Percentiles rank a stretch among this genome's conserved stretches.
Evolutionary conservation across 768 basidiomycete genomes (phyloP).

Genomic region (Boletus rubescentipes): DNA sequence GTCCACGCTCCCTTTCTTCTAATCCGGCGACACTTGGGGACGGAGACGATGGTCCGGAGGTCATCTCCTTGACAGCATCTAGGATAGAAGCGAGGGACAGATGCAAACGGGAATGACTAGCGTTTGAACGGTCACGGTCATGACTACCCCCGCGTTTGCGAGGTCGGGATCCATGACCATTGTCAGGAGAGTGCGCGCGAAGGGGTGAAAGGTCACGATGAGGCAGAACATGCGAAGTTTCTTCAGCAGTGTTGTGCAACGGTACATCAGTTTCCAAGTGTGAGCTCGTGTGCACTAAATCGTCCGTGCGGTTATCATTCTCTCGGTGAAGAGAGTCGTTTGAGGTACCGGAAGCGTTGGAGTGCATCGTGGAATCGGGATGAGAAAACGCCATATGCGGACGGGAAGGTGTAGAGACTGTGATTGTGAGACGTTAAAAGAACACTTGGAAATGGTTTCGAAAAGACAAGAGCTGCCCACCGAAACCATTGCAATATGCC

Average conservation of each 20-base stretch:
- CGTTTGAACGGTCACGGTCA: constrained; percentile 6
- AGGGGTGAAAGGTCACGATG: background rate
- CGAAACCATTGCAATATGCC: background rate
- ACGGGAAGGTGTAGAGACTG: constrained; percentile 1
- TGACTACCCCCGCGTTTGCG: background rate
- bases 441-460: background rate
- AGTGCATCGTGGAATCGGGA: background rate
- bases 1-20: constrained; percentile 32
- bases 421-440: background rate
- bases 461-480: background rate
- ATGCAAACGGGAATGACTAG: constrained; percentile 17
- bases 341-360: constrained; percentile 7
- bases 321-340: constrained; percentile 3
- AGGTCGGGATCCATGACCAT: background rate
- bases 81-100: constrained; percentile 19
- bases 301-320: background rate
- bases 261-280: background rate
- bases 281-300: background rate
- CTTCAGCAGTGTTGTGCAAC: constrained; percentile 38
- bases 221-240: background rate
- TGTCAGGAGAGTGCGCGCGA: constrained; percentile 3
- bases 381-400: background rate
- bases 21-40: constrained; percentile 34
- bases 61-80: constrained; percentile 17
- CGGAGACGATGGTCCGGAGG: constrained; percentile 15